A percentile compares a stretch with the other conserved stretches of the same genome.
Evolutionary conservation across 1,139 yeast species (phyloP).

Genomic region (Debaryomyces nepalensis): DNA sequence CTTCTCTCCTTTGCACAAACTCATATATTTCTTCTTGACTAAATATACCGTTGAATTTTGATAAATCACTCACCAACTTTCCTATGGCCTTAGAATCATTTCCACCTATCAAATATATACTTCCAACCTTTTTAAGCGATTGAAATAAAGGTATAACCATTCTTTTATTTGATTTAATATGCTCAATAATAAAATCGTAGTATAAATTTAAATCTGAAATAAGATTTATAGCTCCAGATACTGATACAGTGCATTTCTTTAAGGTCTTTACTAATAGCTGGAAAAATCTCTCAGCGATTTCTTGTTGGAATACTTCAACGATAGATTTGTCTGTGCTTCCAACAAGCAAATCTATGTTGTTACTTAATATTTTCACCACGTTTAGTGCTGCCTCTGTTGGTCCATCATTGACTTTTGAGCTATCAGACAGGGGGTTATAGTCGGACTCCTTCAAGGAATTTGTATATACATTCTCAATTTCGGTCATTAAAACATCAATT

Average conservation of each 20-base stretch:
- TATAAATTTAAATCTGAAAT: constrained; percentile 77
- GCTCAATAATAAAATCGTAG: constrained; percentile 66
- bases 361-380: constrained; percentile 63
- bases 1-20: constrained; percentile 84
- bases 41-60: constrained; percentile 86
- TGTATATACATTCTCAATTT: constrained; percentile 54
- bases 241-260: constrained; percentile 69
- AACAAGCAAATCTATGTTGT: constrained; percentile 75
- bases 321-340: constrained; percentile 89
- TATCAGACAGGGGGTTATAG: constrained; percentile 35
- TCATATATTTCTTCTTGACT: constrained; percentile 93
- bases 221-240: constrained; percentile 79
- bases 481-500: constrained; percentile 82
- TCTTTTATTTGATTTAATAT: constrained; percentile 63
- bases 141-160: constrained; percentile 76
- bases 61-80: constrained; percentile 77
- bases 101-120: constrained; percentile 75
- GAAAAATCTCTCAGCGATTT: constrained; percentile 86
- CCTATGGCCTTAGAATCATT: constrained; percentile 85
- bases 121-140: constrained; percentile 84
- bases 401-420: constrained; percentile 35
- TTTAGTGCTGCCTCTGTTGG: constrained; percentile 74
- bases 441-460: constrained; percentile 33
- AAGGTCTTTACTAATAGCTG: constrained; percentile 75
- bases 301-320: constrained; percentile 92